Conservation (phyloP, 2,329 filamentous ascomycete species). For the Magnaporthales sp. region DNA sequence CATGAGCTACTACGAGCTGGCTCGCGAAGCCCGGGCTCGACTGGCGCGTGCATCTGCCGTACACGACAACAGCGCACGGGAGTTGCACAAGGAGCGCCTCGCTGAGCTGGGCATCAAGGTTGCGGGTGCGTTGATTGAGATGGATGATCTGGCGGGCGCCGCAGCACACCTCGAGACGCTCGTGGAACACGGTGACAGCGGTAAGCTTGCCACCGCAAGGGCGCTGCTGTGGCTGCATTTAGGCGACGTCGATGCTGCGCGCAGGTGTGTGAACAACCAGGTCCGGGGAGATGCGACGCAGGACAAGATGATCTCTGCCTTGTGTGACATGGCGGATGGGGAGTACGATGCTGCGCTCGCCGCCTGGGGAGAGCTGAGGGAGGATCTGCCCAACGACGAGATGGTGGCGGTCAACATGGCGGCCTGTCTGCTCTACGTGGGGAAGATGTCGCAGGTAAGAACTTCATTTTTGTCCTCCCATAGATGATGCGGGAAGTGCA, state of each 20-base stretch:
- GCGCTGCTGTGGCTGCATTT: slow-evolving; percentile 69
- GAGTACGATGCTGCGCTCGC: slow-evolving; percentile 56
- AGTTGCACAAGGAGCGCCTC: slow-evolving; percentile 64
- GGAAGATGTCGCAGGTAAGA: slow-evolving; percentile 60
- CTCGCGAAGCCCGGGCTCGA: slow-evolving; percentile 61
- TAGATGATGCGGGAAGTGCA: neutral
- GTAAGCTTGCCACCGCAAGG: slow-evolving; percentile 36
- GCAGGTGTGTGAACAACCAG: slow-evolving; percentile 34
- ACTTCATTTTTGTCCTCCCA: neutral
- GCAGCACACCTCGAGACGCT: slow-evolving; percentile 61
- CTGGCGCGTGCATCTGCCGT: slow-evolving; percentile 36
- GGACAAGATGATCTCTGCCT: slow-evolving; percentile 48
- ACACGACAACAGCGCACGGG: slow-evolving; percentile 44
- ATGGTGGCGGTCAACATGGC: slow-evolving; percentile 77
- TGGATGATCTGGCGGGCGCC: slow-evolving; percentile 80
- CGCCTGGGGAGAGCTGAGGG: slow-evolving; percentile 47
- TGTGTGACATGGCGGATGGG: slow-evolving; percentile 72
- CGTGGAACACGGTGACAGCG: slow-evolving; percentile 16
- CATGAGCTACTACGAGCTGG: slow-evolving; percentile 85
- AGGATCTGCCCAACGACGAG: slow-evolving; percentile 40
- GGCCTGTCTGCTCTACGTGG: slow-evolving; percentile 76
- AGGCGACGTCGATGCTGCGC: slow-evolving; percentile 65
- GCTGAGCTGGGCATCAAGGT: slow-evolving; percentile 65
- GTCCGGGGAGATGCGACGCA: slow-evolving; percentile 10
- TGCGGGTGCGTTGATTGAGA: slow-evolving; percentile 64